Evolutionary conservation across 345 rosid genomes (phyloP), one percentile per base, ranked within the genome.

Genomic region (Mercurialis annua): DNA sequence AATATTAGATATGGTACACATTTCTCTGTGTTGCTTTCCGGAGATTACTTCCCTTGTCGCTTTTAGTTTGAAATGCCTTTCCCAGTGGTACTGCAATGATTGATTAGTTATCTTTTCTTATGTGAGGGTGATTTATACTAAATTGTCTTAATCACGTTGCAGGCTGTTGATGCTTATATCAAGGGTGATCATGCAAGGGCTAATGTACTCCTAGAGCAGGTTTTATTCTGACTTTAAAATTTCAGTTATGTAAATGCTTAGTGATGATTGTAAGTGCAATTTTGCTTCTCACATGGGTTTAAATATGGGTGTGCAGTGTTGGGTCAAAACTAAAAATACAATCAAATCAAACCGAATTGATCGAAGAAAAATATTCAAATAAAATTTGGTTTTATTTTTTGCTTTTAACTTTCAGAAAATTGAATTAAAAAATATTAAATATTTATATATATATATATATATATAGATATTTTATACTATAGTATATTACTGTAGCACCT

Each of bases 131-230:
- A 27, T 61, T 26, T 56, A 17, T 66, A 18, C 33, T 70, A 54
- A 66, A 7, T n/a, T 36, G 16, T 34, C 47, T 48, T 58, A 34
- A 43, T 72, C 46, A 24, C 30, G 16, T 36, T 49, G 36, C 47
- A 49, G 68, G 57, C 68, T 31, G 27, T 34, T 50, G 59, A 50
- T 26, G 68, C 68, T 10, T 65, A 31, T 52, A 44, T 26, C 33
- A 26, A 31, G 47, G 68, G 59, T 34, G 59, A 65, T 65, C 46
- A 33, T 49, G 68, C 59, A 65, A 65, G 59, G 59, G 68, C 68
- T 11, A 18, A 65, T 15, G 51, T 49, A 23, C 59, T 65, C 47
- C 46, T 33, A 21, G 68, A 65, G 9, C 11, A 65, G 68, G 68
- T 64, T 30, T 30, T 7, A 15, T 57, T 29, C 34, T 20, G 15